Percentiles rank a stretch among this genome's conserved stretches.
Conservation (phyloP, 148 eudicot genomes). For the Cornus florida region DNA sequence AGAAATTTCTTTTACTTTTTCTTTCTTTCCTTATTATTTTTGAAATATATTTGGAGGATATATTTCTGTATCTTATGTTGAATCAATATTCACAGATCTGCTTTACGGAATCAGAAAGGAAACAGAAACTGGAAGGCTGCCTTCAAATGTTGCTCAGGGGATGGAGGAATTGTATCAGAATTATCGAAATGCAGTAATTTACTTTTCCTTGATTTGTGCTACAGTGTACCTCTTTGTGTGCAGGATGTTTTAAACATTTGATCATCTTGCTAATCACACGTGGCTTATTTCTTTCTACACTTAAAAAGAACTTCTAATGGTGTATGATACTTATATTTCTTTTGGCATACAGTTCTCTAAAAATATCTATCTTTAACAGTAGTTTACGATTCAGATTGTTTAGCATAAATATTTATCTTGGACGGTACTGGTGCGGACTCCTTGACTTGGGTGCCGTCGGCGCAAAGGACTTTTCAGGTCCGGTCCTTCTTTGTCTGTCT, state of each 20-base stretch:
- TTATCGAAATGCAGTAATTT: conserved; percentile 78
- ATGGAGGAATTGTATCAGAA: conserved; percentile 82
- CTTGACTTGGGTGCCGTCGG: too few species aligned
- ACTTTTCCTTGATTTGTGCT: conserved; percentile 15
- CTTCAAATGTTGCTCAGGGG: conserved; percentile 61
- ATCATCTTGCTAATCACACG: background rate
- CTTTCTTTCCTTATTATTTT: background rate
- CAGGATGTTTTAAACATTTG: conserved; percentile 3
- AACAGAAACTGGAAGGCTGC: conserved; percentile 68
- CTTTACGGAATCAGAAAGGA: conserved; percentile 64
- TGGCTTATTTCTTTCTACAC: background rate
- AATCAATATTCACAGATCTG: conserved; percentile 51
- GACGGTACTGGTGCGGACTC: too few species aligned
- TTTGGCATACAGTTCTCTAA: conserved; percentile 1
- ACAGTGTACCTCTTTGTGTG: background rate
- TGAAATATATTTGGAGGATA: conserved; percentile 3
- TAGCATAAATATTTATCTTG: too few species aligned
- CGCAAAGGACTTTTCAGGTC: too few species aligned
- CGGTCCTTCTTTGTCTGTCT: too few species aligned
- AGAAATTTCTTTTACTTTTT: background rate
- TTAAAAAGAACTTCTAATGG: background rate
- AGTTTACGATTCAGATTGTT: background rate
- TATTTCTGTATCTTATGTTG: conserved; percentile 14
- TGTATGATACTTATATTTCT: background rate
- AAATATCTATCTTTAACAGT: background rate